phyloP scores from a whole-genome alignment of 441 rosid species.

The Gossypium trilobum region DNA sequence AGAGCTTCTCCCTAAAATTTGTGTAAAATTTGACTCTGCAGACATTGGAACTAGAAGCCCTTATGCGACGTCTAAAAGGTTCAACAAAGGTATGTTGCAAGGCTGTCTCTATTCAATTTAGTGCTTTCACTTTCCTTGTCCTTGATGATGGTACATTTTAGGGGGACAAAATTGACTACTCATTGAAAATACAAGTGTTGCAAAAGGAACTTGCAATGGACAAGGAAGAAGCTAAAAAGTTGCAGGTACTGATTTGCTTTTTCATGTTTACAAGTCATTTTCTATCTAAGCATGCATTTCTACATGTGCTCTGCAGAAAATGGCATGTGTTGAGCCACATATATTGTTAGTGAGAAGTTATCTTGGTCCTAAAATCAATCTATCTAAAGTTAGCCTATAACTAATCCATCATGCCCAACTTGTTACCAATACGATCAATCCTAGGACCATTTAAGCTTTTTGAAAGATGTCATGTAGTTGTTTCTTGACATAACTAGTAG shows the following conservation, averaged over 20 bases:
- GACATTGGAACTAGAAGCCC: conserved; percentile 73
- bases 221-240: conserved; percentile 77
- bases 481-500: no score
- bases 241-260: conserved; percentile 42
- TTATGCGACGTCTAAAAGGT: conserved; percentile 48
- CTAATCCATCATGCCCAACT: no score
- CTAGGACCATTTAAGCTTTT: no score
- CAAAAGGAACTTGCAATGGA: conserved; percentile 86
- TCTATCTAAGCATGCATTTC: not conserved
- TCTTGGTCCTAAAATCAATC: no score
- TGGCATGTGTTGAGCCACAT: not conserved
- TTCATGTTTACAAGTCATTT: not conserved
- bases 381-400: no score
- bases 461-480: no score
- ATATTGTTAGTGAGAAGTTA: not conserved
- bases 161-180: conserved; percentile 76
- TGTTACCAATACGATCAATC: no score
- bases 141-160: conserved; percentile 19
- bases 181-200: conserved; percentile 75
- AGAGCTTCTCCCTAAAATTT: conserved; percentile 3
- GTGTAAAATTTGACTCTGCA: conserved; percentile 26
- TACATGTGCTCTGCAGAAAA: not conserved
- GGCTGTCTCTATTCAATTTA: not conserved
- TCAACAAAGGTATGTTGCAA: conserved; percentile 53
- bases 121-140: not conserved